Conservation (phyloP, 2,329 filamentous ascomycete genomes). For the Claviceps fusiformis region DNA sequence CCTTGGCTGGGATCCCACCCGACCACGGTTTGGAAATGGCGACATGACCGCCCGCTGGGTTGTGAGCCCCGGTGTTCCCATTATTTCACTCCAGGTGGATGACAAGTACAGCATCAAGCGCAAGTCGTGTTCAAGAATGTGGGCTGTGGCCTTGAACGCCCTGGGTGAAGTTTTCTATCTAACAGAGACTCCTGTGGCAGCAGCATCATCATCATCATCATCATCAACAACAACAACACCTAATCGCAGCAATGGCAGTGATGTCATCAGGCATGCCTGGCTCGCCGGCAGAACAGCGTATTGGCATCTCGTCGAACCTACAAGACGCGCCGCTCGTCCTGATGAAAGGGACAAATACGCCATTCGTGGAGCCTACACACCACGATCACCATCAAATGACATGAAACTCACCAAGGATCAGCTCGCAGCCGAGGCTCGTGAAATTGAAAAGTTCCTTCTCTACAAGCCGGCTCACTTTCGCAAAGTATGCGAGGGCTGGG, state of each 20-base stretch:
- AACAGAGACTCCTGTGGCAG: constrained; percentile 49
- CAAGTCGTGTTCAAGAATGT: constrained; percentile 57
- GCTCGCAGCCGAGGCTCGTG: constrained; percentile 59
- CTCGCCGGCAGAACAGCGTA: constrained; percentile 61
- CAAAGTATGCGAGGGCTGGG: constrained; percentile 70
- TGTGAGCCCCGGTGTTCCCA: constrained; percentile 82
- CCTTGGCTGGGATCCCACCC: constrained; percentile 44
- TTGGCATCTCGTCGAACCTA: constrained; percentile 72
- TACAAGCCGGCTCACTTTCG: constrained; percentile 68
- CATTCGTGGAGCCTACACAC: constrained; percentile 63
- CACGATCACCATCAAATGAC: constrained; percentile 60
- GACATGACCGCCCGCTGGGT: constrained; percentile 83
- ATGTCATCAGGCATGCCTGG: constrained; percentile 60
- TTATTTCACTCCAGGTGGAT: constrained; percentile 71
- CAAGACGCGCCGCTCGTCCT: constrained; percentile 54
- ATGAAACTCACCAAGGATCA: constrained; percentile 61
- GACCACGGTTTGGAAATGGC: constrained; percentile 53
- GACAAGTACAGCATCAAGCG: constrained; percentile 65
- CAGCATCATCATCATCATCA: neutral
- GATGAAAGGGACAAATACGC: constrained; percentile 60
- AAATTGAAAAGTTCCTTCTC: constrained; percentile 64
- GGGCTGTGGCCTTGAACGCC: constrained; percentile 89
- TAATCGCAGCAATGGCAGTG: constrained; percentile 35
- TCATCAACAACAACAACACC: constrained; percentile 17
- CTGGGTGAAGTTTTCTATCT: constrained; percentile 85